Percentiles rank a stretch among this genome's conserved stretches.
phyloP scores from a whole-genome alignment of 148 eudicot genomes.

The Linanthus parryae region DNA sequence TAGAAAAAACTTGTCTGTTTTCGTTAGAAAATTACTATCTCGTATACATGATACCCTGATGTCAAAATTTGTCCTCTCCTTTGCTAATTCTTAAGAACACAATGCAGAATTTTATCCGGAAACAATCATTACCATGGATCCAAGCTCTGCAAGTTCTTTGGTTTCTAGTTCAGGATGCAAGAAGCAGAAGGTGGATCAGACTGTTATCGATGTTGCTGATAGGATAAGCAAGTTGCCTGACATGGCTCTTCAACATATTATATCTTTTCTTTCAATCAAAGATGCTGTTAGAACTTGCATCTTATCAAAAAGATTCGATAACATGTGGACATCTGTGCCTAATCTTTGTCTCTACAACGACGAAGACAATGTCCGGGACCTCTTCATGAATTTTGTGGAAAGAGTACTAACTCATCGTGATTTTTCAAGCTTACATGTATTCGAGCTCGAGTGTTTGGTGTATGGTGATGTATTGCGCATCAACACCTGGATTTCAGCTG shows the following conservation, averaged over 20 bases:
- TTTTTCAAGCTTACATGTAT: not conserved
- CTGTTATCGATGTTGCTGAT: not conserved
- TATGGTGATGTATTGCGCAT: not conserved
- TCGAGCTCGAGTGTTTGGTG: not conserved
- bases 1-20: no score
- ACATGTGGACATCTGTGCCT: not conserved
- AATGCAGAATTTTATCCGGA: no score
- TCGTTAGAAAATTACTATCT: no score
- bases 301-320: not conserved
- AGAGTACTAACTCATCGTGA: not conserved
- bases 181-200: not conserved
- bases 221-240: not conserved
- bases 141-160: no score
- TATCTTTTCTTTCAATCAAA: not conserved
- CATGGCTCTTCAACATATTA: not conserved
- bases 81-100: no score
- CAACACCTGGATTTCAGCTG: not conserved
- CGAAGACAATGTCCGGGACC: not conserved
- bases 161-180: no score
- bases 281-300: not conserved
- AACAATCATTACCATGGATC: no score
- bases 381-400: not conserved
- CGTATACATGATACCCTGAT: no score
- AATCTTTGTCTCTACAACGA: not conserved
- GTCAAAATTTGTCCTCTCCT: no score